Evolutionary conservation across 257 asterid species (phyloP), one percentile per base, ranked within the genome.

Genomic region (Haberlea rhodopensis): DNA sequence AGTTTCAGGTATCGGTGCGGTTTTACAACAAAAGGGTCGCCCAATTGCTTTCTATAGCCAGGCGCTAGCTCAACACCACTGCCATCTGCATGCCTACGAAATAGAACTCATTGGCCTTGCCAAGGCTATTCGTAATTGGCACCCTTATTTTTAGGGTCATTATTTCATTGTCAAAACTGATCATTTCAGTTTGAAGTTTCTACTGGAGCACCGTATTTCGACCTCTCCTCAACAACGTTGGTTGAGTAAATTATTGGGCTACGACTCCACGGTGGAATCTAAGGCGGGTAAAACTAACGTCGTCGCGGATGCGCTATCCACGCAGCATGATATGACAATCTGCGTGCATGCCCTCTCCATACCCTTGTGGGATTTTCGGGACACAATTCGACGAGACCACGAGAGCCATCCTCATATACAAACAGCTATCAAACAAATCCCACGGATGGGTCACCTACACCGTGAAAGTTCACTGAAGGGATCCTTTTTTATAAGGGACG

Each of bases 1-100:
- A 0, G 22, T 51, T 0, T 10, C 8, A 0, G 69, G 71, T 0
- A 22, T 77, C 0, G 64, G 76, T 0, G 64, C 49, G 0, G 53
- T 65, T 0, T 28, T 58, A 3, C 21, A 28, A 3, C 71, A 69
- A 3, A 4, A 9, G 2, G 31, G 20, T 1, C 68, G 64, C 5
- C 76, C 71, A 0, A 46, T 69, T 19, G 67, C 67, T 0, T 77
- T n/a, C n/a, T n/a, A n/a, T n/a, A n/a, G n/a, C n/a, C n/a, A n/a
- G n/a, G n/a, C n/a, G n/a, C n/a, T n/a, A n/a, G n/a, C n/a, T n/a
- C n/a, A n/a, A n/a, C n/a, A n/a, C n/a, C n/a, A n/a, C n/a, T n/a
- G n/a, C n/a, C n/a, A n/a, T n/a, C n/a, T n/a, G n/a, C n/a, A n/a
- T n/a, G n/a, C n/a, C n/a, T n/a, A n/a, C n/a, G n/a, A n/a, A n/a